phyloP scores from a whole-genome alignment of 179 eudicot genomes.

The Pouteria campechiana region DNA sequence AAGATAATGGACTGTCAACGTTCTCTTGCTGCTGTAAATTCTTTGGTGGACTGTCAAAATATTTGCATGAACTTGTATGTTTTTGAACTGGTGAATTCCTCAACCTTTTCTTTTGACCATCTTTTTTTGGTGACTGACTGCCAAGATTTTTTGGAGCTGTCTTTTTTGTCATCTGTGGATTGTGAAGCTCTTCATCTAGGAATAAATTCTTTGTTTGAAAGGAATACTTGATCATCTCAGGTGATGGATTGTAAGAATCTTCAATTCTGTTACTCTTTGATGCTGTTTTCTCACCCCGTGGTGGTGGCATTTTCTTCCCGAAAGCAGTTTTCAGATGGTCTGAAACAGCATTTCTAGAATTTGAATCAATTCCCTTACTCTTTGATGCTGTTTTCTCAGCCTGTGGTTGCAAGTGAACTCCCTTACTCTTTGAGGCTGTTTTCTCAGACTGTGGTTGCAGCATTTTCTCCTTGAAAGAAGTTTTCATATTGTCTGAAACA shows the following conservation, averaged over 20 bases:
- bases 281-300: conserved; percentile 16
- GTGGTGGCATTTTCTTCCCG: too few relatives aligned
- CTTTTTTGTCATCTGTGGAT: conserved; percentile 14
- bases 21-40: conserved; percentile 14
- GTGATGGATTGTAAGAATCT: not conserved
- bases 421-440: conserved; percentile 14
- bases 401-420: conserved; percentile 12
- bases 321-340: too few relatives aligned
- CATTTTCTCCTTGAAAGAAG: too few relatives aligned
- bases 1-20: conserved; percentile 18
- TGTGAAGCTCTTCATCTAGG: conserved; percentile 4
- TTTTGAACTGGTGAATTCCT: too few relatives aligned
- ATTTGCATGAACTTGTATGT: too few relatives aligned
- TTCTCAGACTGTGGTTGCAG: too few relatives aligned
- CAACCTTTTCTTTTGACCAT: too few relatives aligned
- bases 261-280: conserved; percentile 7
- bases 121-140: too few relatives aligned
- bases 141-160: too few relatives aligned
- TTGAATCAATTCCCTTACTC: too few relatives aligned
- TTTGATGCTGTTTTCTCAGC: conserved; percentile 16
- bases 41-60: conserved; percentile 15
- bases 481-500: conserved; percentile 15
- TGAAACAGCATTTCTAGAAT: too few relatives aligned
- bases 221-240: conserved; percentile 2
- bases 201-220: conserved; percentile 1